A percentile compares a stretch with the other conserved stretches of the same genome.
These are phyloP conservation scores for Pseudogymnoascus sp. DNA, from an alignment of 2,329 filamentous ascomycete genomes.

Conservation along the genomic window DNA sequence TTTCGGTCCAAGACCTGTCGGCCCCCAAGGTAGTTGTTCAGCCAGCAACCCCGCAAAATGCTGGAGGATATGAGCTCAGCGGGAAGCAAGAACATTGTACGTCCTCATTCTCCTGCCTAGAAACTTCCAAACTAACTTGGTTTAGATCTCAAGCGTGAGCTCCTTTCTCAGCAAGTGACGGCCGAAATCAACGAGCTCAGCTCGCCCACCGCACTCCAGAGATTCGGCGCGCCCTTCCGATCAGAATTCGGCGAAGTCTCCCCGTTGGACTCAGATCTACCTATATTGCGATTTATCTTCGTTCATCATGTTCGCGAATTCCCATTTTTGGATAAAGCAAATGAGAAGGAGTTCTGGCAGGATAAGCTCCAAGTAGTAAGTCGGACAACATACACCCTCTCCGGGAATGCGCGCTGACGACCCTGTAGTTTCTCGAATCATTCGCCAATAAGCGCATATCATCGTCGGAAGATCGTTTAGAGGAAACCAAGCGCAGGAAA, in stretches of 20 bases:
- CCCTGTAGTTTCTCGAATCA: conserved; percentile 78
- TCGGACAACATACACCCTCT: conserved; percentile 24
- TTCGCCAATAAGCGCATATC: conserved; percentile 97
- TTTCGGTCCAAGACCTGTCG: neutral
- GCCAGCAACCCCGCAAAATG: conserved; percentile 1
- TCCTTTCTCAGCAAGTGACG: conserved; percentile 81
- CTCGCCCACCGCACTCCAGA: conserved; percentile 84
- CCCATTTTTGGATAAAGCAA: conserved; percentile 91
- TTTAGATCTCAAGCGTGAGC: conserved; percentile 87
- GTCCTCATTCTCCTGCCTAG: conserved; percentile 25
- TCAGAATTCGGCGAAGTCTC: conserved; percentile 89
- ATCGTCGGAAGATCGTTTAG: conserved; percentile 87
- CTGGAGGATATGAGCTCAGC: conserved; percentile 45
- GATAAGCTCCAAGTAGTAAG: conserved; percentile 88
- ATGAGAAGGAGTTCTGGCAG: conserved; percentile 99
- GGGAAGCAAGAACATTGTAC: conserved; percentile 97
- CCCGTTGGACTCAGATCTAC: conserved; percentile 86
- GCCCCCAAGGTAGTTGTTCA: neutral
- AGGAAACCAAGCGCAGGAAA: conserved; percentile 92
- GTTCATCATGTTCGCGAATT: conserved; percentile 97
- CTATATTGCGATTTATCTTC: conserved; percentile 91
- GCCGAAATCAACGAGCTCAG: conserved; percentile 89
- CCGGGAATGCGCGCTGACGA: conserved; percentile 10
- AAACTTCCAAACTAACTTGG: neutral
- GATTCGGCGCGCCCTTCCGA: conserved; percentile 91